Conservation (phyloP, 768 basidiomycete species). For the Fomitopsis pulvina region DNA sequence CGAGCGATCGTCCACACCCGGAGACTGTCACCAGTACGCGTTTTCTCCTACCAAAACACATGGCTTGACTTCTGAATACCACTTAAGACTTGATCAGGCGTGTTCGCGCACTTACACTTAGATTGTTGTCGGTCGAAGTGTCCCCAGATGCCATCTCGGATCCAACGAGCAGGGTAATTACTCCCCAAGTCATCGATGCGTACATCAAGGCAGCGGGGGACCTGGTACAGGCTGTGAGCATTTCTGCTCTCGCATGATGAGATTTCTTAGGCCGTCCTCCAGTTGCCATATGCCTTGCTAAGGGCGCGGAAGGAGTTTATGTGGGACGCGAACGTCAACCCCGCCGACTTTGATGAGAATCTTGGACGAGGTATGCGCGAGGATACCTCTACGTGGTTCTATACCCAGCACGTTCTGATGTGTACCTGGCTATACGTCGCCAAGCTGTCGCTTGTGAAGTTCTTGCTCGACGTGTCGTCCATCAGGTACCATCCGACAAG, state of each 20-base stretch:
- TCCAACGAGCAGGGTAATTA: constrained; percentile 79
- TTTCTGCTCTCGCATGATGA: background rate
- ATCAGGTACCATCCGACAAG: constrained; percentile 55
- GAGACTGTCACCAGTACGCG: constrained; percentile 70
- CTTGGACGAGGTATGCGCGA: constrained; percentile 60
- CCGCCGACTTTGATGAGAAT: constrained; percentile 86
- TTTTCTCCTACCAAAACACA: background rate
- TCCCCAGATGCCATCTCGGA: constrained; percentile 56
- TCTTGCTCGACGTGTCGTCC: constrained; percentile 74
- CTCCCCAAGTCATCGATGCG: constrained; percentile 69
- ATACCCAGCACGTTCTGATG: background rate
- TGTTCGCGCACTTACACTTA: constrained; percentile 66
- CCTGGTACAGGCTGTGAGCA: constrained; percentile 72
- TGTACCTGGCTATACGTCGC: background rate
- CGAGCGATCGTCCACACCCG: constrained; percentile 43
- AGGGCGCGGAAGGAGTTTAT: constrained; percentile 76
- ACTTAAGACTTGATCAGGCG: constrained; percentile 71
- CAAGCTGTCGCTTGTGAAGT: constrained; percentile 80
- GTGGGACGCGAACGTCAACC: constrained; percentile 73
- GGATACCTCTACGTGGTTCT: background rate
- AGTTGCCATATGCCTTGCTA: constrained; percentile 81
- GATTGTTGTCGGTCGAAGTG: constrained; percentile 78
- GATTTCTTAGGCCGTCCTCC: background rate
- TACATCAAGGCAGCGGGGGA: constrained; percentile 82
- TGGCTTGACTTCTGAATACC: background rate